Base-by-base conservation (phyloP, 805 yeast genomes). In the Cyberlindnera maritima region DNA sequence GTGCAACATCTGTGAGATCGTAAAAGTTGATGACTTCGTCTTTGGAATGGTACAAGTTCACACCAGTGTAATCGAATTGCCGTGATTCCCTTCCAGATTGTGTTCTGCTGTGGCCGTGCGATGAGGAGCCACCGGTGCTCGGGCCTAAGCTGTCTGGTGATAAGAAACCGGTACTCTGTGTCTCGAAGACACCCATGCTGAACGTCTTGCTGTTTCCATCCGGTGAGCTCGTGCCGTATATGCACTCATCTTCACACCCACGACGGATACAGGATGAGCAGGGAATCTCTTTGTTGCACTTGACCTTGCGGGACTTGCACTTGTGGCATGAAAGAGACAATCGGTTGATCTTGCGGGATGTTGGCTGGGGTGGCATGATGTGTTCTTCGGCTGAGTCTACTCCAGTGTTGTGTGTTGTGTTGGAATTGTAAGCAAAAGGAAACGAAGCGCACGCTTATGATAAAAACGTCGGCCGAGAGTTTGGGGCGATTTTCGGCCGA, bases 1-100 rank as follows among this genome's bases (percentile, higher is more conserved):
- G 14, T 13, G 21, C 28, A 25, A 29, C 19, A 14, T 20, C 33
- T 8, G 33, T 17, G 3, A 41, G 21, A 3, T 39, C 43, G 21
- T 35, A 47, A 39, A 47, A 47, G 41, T 47, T 39, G 25, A 47
- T 39, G 3, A 14, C 7, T 33, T 47, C 50, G 9, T 39, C 40
- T 17, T 35, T 39, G 18, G 36, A 25, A 15, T 15, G 23, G 31
- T 13, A 47, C 20, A 32, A 13, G 36, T 47, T 36, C 20, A 36
- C 19, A 6, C 50, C 50, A 2, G 41, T 47, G 34, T 43, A 43
- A 26, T 47, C 42, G 31, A 23, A 43, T n/a, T n/a, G n/a, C n/a
- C n/a, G n/a, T n/a, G n/a, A n/a, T n/a, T n/a, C n/a, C 36, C 19
- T 17, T 32, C 25, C n/a, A n/a, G n/a, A n/a, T n/a, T n/a, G n/a